Conservation (phyloP, 495 filamentous ascomycete genomes). For the Podospora sp. region DNA sequence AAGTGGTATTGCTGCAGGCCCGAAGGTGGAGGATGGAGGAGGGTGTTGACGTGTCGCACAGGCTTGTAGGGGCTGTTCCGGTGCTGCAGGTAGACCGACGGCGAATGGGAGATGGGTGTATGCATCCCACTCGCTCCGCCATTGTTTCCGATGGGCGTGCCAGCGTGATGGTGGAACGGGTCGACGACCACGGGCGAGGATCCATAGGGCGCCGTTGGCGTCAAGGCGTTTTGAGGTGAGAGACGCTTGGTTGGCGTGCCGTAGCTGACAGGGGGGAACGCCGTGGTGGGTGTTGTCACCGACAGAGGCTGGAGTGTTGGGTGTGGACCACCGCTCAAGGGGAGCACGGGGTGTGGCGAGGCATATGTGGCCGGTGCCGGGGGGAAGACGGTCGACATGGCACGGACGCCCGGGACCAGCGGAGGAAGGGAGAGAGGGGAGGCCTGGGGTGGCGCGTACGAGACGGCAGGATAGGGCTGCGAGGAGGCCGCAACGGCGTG, state of each 20-base stretch:
- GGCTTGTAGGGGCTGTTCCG: slow-evolving; percentile 86
- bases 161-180: slow-evolving; percentile 43
- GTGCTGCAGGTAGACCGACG: slow-evolving; percentile 63
- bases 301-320: slow-evolving; percentile 12
- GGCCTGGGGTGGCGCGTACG: slow-evolving; percentile 41
- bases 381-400: slow-evolving; percentile 55
- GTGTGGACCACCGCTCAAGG: slow-evolving; percentile 42
- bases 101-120: slow-evolving; percentile 57
- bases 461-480: slow-evolving; percentile 23
- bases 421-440: slow-evolving; percentile 48
- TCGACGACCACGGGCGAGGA: slow-evolving; percentile 57
- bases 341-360: slow-evolving; percentile 31
- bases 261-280: slow-evolving; percentile 35
- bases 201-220: slow-evolving; percentile 34
- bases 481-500: slow-evolving; percentile 19
- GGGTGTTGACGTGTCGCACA: slow-evolving; percentile 81
- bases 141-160: slow-evolving; percentile 23
- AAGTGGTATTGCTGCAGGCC: slow-evolving; percentile 72
- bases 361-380: slow-evolving; percentile 36
- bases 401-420: slow-evolving; percentile 45
- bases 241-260: slow-evolving; percentile 49
- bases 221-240: slow-evolving; percentile 38
- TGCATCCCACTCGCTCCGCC: slow-evolving; percentile 46
- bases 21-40: slow-evolving; percentile 85
- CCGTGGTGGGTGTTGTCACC: slow-evolving; percentile 29